Conservation (phyloP, 306 rosid genomes). For the Argentina anserina region DNA sequence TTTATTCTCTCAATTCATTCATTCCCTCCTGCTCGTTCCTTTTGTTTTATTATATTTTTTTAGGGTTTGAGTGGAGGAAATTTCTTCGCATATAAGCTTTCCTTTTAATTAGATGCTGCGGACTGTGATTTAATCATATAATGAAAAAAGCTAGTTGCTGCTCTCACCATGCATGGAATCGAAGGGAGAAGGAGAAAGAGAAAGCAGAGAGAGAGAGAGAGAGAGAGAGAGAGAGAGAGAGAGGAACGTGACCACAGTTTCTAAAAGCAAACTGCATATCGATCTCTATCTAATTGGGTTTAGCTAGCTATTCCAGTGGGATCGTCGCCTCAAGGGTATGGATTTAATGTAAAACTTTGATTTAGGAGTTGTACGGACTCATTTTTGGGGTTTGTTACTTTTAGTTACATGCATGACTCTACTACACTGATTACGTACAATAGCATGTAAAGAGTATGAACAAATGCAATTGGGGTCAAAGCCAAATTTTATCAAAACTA, state of each 20-base stretch:
- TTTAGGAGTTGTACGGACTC: neutral
- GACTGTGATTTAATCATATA: slow-evolving; percentile 24
- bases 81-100: slow-evolving; percentile 84
- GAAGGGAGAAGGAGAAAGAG: slow-evolving; percentile 8
- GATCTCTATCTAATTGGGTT: neutral
- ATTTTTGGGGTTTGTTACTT: neutral
- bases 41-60: slow-evolving; percentile 77
- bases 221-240: neutral
- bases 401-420: neutral
- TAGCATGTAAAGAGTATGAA: neutral
- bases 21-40: slow-evolving; percentile 54
- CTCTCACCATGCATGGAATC: slow-evolving; percentile 47
- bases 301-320: slow-evolving; percentile 27
- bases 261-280: slow-evolving; percentile 10
- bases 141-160: slow-evolving; percentile 47
- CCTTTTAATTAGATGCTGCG: slow-evolving; percentile 41
- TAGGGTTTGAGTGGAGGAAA: slow-evolving; percentile 80
- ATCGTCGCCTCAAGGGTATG: slow-evolving; percentile 14
- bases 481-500: too few species aligned
- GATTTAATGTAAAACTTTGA: neutral
- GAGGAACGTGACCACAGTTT: slow-evolving; percentile 6
- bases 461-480: too few species aligned
- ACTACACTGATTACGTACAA: neutral
- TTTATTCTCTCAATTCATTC: slow-evolving; percentile 57
- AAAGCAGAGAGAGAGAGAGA: slow-evolving; percentile 3